Base-by-base conservation (phyloP, 192 early-diverging fungal genomes). In the Geranomyces michiganensis region DNA sequence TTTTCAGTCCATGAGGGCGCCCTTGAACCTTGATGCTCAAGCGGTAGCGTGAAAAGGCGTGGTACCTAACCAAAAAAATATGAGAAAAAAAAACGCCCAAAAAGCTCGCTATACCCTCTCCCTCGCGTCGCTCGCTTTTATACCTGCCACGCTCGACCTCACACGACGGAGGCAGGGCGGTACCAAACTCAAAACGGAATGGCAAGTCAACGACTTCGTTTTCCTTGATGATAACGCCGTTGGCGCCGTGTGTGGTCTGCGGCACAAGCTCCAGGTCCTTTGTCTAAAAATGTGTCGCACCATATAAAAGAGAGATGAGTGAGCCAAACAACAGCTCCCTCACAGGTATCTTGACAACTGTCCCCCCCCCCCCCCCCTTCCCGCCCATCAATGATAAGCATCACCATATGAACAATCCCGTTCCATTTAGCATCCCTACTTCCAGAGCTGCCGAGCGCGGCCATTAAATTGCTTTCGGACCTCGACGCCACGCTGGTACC, bases 381-480 rank as follows among this genome's bases (percentile, higher is more conserved):
- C n/a, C n/a, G n/a, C n/a, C n/a, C n/a, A n/a, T n/a, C n/a, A n/a
- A n/a, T n/a, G n/a, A n/a, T n/a, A n/a, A n/a, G n/a, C n/a, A n/a
- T n/a, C 60, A 70, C 68, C 68, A 72, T 29, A 72, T 72, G 70
- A 12, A 64, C 70, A 0, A 72, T 53, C n/a, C 70, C 61, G 36
- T 72, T 72, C 59, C 43, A 64, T 27, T 72, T 72, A 17, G 46
- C 46, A 61, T 70, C 62, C 47, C 48, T 8, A 33, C 62, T 72
- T 30, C 62, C 62, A 15, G 61, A 62, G 45, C 61, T 55, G 0
- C 62, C 70, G 8, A 62, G 29, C 22, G 62, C 62, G 19, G 70
- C 70, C 70, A 65, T 15, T 13, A 72, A 17, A 33, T 64, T 56
- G 45, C 70, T 65, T 47, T 72, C 61, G 61, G 47, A 65, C 32